Base-by-base conservation (phyloP, 768 basidiomycete genomes). In the Lactarius deliciosus region DNA sequence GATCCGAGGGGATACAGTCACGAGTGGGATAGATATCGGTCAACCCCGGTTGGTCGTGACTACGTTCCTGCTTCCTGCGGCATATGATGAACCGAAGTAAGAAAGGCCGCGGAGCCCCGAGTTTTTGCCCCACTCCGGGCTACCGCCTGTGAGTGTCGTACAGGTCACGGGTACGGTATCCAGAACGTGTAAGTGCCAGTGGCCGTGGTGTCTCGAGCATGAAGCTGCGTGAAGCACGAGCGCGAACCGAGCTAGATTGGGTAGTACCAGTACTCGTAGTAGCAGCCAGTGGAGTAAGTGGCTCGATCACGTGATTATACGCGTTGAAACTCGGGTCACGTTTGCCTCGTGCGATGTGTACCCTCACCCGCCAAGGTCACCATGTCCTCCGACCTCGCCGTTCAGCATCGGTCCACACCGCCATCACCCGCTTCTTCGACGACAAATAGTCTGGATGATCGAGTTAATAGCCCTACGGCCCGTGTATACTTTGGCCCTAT, bases 401-500 rank as follows among this genome's bases (percentile, higher is more conserved):
- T 58, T n/a, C 66, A 56, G 22, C 38, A 16, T 15, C 53, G 57
- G 40, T 18, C 66, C 43, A 47, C 55, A 58, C 58, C 60, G 15
- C 61, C 64, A n/a, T 64, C 66, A 10, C 68, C 68, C 18, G 28
- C 61, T 28, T 65, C 64, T 20, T 65, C 68, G 28, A 60, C 68
- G 11, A 30, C 32, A 15, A 60, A 32, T 50, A 64, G 68, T 43
- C 8, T 57, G 20, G 68, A 69, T 22, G 70, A 70, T 45, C 53
- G 57, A 5, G 38, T 64, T 15, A 65, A 68, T 43, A 64, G 67
- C 8, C 36, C 68, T 5, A 10, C 55, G 22, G 68, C 70, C 25
- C 68, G 68, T 53, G 72, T 73, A 50, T 73, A 70, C 47, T 73
- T 73, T 30, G 73, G 73, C 57, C 70, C 72, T 38, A 56, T 73